Conservation (phyloP, 2,329 filamentous ascomycete genomes). For the Laburnicola sp. region DNA sequence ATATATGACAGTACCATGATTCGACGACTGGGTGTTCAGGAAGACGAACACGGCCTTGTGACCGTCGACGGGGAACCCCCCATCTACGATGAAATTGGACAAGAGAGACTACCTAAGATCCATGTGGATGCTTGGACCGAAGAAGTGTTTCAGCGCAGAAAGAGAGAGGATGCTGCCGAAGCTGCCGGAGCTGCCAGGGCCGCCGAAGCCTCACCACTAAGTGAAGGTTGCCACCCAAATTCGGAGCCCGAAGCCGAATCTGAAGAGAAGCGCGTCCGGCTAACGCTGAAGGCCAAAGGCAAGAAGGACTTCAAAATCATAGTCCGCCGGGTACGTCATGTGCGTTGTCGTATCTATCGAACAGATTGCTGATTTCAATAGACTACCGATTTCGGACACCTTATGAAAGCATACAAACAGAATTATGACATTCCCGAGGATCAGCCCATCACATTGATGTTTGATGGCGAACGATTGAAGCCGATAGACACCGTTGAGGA, state of each 20-base stretch:
- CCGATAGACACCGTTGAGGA: slow-evolving; percentile 38
- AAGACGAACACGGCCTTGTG: slow-evolving; percentile 47
- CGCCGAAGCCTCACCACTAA: slow-evolving; percentile 32
- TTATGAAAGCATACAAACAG: slow-evolving; percentile 35
- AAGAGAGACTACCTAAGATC: slow-evolving; percentile 58
- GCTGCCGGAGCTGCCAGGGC: slow-evolving; percentile 50
- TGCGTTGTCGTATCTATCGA: neutral
- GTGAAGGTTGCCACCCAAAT: slow-evolving; percentile 20
- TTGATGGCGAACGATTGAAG: slow-evolving; percentile 43
- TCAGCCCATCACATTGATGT: slow-evolving; percentile 40
- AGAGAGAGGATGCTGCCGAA: slow-evolving; percentile 42
- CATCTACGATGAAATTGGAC: slow-evolving; percentile 58
- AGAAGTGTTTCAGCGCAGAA: slow-evolving; percentile 60
- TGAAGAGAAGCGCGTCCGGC: slow-evolving; percentile 43
- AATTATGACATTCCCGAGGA: slow-evolving; percentile 24
- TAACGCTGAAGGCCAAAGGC: slow-evolving; percentile 58
- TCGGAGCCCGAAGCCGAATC: slow-evolving; percentile 24
- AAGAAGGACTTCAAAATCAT: slow-evolving; percentile 56
- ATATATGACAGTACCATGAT: slow-evolving; percentile 74
- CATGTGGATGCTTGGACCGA: slow-evolving; percentile 77
- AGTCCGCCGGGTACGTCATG: slow-evolving; percentile 50
- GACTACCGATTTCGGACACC: slow-evolving; percentile 36
- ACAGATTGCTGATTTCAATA: slow-evolving; percentile 15
- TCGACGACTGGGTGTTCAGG: slow-evolving; percentile 51
- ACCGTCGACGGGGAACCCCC: slow-evolving; percentile 48